A percentile compares a stretch with the other conserved stretches of the same genome.
These are phyloP conservation scores for Coemansia sp. DNA, from an alignment of 192 early-diverging fungal species.

Conservation along the genomic window DNA sequence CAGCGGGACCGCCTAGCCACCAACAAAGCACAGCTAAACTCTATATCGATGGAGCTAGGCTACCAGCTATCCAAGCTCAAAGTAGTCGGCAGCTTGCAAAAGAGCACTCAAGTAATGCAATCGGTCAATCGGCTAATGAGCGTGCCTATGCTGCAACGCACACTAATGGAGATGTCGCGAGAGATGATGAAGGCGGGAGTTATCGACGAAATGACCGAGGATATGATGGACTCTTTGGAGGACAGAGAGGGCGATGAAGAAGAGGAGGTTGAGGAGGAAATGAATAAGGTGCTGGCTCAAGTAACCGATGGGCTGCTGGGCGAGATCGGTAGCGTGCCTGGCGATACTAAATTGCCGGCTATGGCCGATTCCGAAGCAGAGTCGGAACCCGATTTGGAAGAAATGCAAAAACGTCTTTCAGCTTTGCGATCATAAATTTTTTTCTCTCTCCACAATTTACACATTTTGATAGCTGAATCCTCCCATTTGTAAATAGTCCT, in stretches of 20 bases:
- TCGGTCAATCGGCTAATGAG: conserved; percentile 83
- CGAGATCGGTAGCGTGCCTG: conserved; percentile 1
- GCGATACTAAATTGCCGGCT: conserved; percentile 10
- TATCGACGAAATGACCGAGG: conserved; percentile 94
- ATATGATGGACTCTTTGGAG: conserved; percentile 81
- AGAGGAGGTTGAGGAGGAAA: conserved; percentile 80
- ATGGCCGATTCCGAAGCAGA: conserved; percentile 60
- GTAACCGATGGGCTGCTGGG: conserved; percentile 75
- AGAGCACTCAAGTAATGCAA: conserved; percentile 88
- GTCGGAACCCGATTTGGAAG: conserved; percentile 72
- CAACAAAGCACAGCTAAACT: conserved; percentile 91
- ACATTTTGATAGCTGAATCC: neutral
- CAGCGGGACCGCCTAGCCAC: conserved; percentile 80
- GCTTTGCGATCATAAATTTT: conserved; percentile 62
- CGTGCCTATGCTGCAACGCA: conserved; percentile 77
- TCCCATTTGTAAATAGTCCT: neutral
- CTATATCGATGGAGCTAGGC: conserved; percentile 83
- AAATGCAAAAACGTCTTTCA: conserved; percentile 83
- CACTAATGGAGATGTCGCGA: conserved; percentile 88
- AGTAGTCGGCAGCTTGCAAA: conserved; percentile 81
- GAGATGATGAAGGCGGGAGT: conserved; percentile 99
- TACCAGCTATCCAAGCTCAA: conserved; percentile 85
- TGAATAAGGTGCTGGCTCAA: conserved; percentile 72
- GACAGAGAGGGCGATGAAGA: conserved; percentile 91
- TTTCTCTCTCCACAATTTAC: neutral